phyloP scores from a whole-genome alignment of 352 stramenopile species.

The Blastocystis sp. region DNA sequence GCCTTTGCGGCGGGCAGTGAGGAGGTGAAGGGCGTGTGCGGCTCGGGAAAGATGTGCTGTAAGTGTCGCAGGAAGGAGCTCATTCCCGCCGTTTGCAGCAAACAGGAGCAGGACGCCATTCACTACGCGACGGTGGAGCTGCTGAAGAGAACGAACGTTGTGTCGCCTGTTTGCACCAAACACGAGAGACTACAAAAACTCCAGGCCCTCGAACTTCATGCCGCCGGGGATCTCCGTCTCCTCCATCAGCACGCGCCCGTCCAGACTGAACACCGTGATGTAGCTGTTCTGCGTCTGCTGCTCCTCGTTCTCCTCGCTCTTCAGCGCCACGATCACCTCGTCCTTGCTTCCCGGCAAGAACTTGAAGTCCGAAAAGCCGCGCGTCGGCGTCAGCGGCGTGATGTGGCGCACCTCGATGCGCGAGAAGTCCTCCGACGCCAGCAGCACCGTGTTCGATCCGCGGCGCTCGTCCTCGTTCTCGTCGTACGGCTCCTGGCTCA shows the following conservation, averaged over 20 bases:
- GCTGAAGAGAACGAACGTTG: not conserved
- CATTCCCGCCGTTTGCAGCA: not conserved
- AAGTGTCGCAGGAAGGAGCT: slow-evolving; percentile 45
- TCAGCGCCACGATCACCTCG: slow-evolving; percentile 85
- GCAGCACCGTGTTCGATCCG: slow-evolving; percentile 84
- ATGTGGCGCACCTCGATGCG: slow-evolving; percentile 80
- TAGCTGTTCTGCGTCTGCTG: slow-evolving; percentile 79
- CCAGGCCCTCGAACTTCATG: slow-evolving; percentile 88
- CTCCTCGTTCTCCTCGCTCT: slow-evolving; percentile 86
- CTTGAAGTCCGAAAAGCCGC: slow-evolving; percentile 89
- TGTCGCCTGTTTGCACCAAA: slow-evolving; percentile 15
- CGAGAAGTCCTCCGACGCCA: slow-evolving; percentile 85
- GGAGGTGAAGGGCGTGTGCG: not conserved
- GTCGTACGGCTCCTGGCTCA: slow-evolving; percentile 90
- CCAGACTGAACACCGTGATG: slow-evolving; percentile 86
- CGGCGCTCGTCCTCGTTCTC: slow-evolving; percentile 89
- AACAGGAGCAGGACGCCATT: slow-evolving; percentile 41
- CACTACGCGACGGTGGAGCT: slow-evolving; percentile 17
- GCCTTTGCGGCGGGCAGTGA: slow-evolving; percentile 37
- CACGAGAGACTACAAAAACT: slow-evolving; percentile 75
- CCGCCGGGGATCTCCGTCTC: slow-evolving; percentile 84
- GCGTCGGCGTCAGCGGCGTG: slow-evolving; percentile 80
- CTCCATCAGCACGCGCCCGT: slow-evolving; percentile 83
- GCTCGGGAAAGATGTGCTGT: slow-evolving; percentile 21
- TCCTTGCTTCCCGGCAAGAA: slow-evolving; percentile 86